A percentile compares a stretch with the other conserved stretches of the same genome.
Conservation (phyloP, 2,329 filamentous ascomycete genomes). For the Aspergillus sp. region DNA sequence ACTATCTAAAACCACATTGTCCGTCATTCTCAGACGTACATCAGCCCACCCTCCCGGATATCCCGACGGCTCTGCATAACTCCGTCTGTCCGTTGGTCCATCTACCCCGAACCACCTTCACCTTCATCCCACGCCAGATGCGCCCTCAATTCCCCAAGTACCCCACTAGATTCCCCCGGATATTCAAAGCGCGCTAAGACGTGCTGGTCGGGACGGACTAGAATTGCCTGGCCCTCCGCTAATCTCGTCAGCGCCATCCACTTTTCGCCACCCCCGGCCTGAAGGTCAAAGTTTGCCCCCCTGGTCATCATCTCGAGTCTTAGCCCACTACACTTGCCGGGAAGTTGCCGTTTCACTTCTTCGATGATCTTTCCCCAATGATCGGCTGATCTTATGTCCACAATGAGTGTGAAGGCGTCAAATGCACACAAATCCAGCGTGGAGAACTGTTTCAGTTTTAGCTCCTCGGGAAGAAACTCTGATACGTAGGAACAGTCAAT, state of each 20-base stretch:
- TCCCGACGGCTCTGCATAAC: background rate
- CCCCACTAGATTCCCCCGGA: background rate
- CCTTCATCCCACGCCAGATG: constrained; percentile 5
- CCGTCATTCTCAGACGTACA: background rate
- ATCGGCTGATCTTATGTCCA: constrained; percentile 9
- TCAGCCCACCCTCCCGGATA: background rate
- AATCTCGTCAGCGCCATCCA: constrained; percentile 28
- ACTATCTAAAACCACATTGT: background rate
- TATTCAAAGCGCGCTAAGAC: constrained; percentile 27
- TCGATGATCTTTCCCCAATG: background rate
- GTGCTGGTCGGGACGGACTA: constrained; percentile 47
- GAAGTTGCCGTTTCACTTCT: background rate
- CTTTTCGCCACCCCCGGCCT: constrained; percentile 18
- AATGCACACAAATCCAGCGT: constrained; percentile 41
- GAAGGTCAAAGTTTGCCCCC: constrained; percentile 29
- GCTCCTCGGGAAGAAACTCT: constrained; percentile 31
- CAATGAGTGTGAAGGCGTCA: constrained; percentile 36
- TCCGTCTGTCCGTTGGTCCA: background rate
- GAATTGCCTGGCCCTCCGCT: constrained; percentile 26
- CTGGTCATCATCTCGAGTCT: constrained; percentile 7
- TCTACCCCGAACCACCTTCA: too few species aligned
- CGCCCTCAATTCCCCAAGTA: constrained; percentile 4
- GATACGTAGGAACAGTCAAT: constrained; percentile 41
- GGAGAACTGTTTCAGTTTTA: constrained; percentile 33
- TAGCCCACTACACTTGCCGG: background rate